Evolutionary conservation across 495 filamentous ascomycete genomes (phyloP).

Genomic region (Rostrohypoxylon terebratum): DNA sequence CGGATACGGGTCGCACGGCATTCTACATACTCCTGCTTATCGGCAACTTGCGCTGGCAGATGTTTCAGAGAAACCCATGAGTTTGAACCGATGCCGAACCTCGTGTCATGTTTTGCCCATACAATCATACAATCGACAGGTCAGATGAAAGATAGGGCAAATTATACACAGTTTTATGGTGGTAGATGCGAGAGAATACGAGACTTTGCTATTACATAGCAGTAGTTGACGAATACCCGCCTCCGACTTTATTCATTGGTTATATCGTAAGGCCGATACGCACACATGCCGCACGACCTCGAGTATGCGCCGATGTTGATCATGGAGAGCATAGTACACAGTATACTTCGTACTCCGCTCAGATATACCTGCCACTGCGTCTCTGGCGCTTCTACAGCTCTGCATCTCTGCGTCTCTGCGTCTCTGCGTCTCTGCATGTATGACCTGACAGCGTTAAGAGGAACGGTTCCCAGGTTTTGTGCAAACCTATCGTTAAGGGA

Average conservation of each 20-base stretch:
- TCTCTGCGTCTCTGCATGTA: not conserved
- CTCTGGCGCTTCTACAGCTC: not conserved
- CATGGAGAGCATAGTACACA: constrained; percentile 22
- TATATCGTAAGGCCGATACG: constrained; percentile 32
- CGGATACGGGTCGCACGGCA: not conserved
- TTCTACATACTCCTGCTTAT: not conserved
- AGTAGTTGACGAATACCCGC: constrained; percentile 5
- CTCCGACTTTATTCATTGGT: constrained; percentile 30
- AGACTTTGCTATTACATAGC: constrained; percentile 31
- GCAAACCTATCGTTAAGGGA: not conserved
- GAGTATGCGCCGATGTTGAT: constrained; percentile 37
- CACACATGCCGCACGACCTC: constrained; percentile 26
- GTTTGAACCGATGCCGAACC: constrained; percentile 4
- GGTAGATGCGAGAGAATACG: constrained; percentile 30
- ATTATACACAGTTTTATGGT: not conserved
- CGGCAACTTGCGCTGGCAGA: not conserved
- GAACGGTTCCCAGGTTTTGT: not conserved
- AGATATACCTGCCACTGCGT: not conserved
- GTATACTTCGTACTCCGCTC: constrained; percentile 24
- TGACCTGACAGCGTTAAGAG: constrained; percentile 1
- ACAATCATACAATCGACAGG: constrained; percentile 2
- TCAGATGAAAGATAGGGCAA: constrained; percentile 3
- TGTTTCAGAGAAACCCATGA: not conserved
- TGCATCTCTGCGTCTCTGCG: not conserved
- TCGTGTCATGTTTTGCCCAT: constrained; percentile 11